Percentiles rank a stretch among this genome's conserved stretches.
Conservation (phyloP, 768 basidiomycete genomes). For the Cytidiella melzeri region DNA sequence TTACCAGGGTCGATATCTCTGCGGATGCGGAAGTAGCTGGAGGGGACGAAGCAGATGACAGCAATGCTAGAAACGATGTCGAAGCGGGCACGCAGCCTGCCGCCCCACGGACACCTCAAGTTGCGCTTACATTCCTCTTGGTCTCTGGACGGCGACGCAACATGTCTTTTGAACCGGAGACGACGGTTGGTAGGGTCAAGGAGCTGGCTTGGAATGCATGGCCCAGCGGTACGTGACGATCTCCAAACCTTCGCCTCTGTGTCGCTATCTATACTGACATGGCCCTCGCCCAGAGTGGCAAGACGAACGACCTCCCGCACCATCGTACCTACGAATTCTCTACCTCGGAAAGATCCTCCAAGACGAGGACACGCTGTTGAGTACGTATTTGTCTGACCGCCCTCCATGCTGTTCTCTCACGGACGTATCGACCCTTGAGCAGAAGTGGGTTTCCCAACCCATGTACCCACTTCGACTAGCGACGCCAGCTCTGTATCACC, state of each 20-base stretch:
- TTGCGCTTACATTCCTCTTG: slow-evolving; percentile 64
- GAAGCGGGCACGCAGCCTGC: slow-evolving; percentile 6
- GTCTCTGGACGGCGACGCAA: slow-evolving; percentile 62
- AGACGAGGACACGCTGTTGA: slow-evolving; percentile 70
- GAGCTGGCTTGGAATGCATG: slow-evolving; percentile 82
- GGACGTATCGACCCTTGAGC: no score
- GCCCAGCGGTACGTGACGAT: slow-evolving; percentile 52
- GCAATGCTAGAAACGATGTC: neutral
- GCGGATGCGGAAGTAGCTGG: slow-evolving; percentile 10
- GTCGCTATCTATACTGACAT: no score
- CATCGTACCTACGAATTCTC: slow-evolving; percentile 68
- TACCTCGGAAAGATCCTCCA: slow-evolving; percentile 79
- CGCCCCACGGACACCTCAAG: slow-evolving; percentile 58
- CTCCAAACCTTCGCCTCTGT: no score
- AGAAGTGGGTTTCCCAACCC: slow-evolving; percentile 28
- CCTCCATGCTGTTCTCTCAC: slow-evolving; percentile 5
- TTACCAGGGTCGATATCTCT: slow-evolving; percentile 40
- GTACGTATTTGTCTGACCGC: slow-evolving; percentile 33
- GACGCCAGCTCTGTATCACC: slow-evolving; percentile 9
- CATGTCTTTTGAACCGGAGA: slow-evolving; percentile 72
- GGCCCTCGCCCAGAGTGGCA: slow-evolving; percentile 84
- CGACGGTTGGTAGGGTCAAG: slow-evolving; percentile 71
- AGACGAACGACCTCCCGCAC: slow-evolving; percentile 71
- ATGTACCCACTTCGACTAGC: slow-evolving; percentile 11
- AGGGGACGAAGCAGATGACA: slow-evolving; percentile 7